Percentiles rank a stretch among this genome's conserved stretches.
Conservation (phyloP, 345 rosid species). For the Aquilaria malaccensis region DNA sequence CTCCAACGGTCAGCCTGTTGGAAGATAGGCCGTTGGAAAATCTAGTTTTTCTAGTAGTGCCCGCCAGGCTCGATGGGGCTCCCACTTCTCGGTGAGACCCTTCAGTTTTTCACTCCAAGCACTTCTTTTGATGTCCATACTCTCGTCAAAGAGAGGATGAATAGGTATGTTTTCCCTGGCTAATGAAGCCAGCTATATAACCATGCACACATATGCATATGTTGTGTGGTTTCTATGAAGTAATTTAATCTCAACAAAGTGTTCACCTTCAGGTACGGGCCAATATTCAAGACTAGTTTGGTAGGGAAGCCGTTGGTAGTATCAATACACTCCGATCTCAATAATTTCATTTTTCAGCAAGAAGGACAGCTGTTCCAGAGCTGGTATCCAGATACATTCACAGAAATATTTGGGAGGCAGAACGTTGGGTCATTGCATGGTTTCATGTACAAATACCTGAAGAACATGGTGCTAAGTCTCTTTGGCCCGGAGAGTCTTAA, state of each 20-base stretch:
- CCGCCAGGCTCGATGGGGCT: constrained; percentile 97
- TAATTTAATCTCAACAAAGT: neutral
- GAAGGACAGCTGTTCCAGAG: constrained; percentile 85
- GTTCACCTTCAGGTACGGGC: constrained; percentile 58
- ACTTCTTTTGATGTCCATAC: constrained; percentile 53
- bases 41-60: neutral
- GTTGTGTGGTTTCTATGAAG: too few species aligned
- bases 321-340: constrained; percentile 84
- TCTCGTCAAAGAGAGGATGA: constrained; percentile 59
- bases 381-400: constrained; percentile 97
- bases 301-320: constrained; percentile 79
- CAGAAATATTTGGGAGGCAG: constrained; percentile 74
- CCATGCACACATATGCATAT: too few species aligned
- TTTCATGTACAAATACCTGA: constrained; percentile 85
- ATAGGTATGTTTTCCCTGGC: constrained; percentile 36
- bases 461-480: constrained; percentile 76
- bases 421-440: constrained; percentile 94
- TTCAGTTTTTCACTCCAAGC: constrained; percentile 67
- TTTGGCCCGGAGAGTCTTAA: constrained; percentile 77
- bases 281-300: constrained; percentile 74
- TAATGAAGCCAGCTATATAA: too few species aligned
- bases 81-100: constrained; percentile 78
- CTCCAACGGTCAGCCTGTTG: too few species aligned
- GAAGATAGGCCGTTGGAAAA: too few species aligned
- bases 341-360: constrained; percentile 78